Percentiles rank a stretch among this genome's conserved stretches.
Conservation (phyloP, 176 grass and related monocot species). For the Triticum urartu region DNA sequence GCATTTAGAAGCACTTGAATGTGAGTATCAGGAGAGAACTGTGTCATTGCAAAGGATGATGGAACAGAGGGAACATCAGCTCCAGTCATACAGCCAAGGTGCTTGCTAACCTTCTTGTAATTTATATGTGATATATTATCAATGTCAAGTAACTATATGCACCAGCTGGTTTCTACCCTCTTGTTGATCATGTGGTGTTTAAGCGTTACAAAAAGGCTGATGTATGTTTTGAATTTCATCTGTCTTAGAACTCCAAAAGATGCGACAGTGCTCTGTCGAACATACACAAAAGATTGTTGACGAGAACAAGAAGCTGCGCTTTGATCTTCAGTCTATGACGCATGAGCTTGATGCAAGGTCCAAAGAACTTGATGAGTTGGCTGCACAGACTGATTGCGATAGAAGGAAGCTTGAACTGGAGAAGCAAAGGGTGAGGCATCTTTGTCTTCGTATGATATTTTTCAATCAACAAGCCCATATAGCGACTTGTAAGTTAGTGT, state of each 20-base stretch:
- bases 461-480: neutral
- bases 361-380: conserved; percentile 11
- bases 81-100: conserved; percentile 54
- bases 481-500: neutral
- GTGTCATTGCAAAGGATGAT: conserved; percentile 41
- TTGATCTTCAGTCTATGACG: conserved; percentile 52
- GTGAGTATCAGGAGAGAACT: conserved; percentile 32
- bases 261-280: conserved; percentile 53
- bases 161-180: neutral
- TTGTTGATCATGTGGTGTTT: neutral
- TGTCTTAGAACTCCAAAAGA: conserved; percentile 65
- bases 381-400: neutral
- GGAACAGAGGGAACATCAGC: conserved; percentile 34
- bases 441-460: neutral
- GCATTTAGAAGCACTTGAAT: conserved; percentile 35
- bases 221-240: neutral
- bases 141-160: neutral
- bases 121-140: neutral
- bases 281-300: conserved; percentile 52
- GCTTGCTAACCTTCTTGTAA: neutral
- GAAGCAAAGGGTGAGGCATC: neutral
- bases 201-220: neutral
- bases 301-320: conserved; percentile 53
- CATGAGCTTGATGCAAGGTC: conserved; percentile 53
- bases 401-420: conserved; percentile 29